phyloP scores from a whole-genome alignment of 768 basidiomycete genomes.

The Suillus sp. region DNA sequence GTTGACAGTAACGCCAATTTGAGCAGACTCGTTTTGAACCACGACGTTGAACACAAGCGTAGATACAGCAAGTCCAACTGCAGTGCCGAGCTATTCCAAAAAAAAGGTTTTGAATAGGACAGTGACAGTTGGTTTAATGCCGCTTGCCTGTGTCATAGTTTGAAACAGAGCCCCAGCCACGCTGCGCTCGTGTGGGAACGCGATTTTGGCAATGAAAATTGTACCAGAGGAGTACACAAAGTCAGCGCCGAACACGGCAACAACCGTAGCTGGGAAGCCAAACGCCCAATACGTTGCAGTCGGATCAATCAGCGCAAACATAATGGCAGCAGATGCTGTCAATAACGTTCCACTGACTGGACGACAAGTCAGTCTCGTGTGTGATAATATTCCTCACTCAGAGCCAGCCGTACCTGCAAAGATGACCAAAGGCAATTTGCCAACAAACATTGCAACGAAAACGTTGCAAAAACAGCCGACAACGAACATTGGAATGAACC shows the following conservation, averaged over 20 bases:
- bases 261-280: constrained; percentile 66
- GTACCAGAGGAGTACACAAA: constrained; percentile 68
- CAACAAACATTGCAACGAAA: constrained; percentile 63
- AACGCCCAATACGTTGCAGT: constrained; percentile 69
- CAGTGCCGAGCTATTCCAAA: constrained; percentile 55
- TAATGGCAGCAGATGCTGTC: constrained; percentile 57
- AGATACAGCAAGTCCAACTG: constrained; percentile 69
- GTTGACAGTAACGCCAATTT: constrained; percentile 36
- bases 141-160: constrained; percentile 68
- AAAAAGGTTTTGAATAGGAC: neutral
- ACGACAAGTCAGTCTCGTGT: constrained; percentile 5
- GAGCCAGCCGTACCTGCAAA: constrained; percentile 49
- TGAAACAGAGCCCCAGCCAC: constrained; percentile 77
- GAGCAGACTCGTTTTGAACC: constrained; percentile 34
- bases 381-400: neutral
- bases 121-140: neutral
- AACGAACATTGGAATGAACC: constrained; percentile 71
- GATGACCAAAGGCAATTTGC: constrained; percentile 53
- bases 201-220: constrained; percentile 69
- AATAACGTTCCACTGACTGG: constrained; percentile 56
- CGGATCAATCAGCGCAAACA: constrained; percentile 70
- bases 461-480: constrained; percentile 66
- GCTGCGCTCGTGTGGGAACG: constrained; percentile 70
- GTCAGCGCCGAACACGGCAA: constrained; percentile 77
- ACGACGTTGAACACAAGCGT: constrained; percentile 71